Base-by-base conservation (phyloP, 2,329 filamentous ascomycete genomes). In the Chaetomium olivaceum region DNA sequence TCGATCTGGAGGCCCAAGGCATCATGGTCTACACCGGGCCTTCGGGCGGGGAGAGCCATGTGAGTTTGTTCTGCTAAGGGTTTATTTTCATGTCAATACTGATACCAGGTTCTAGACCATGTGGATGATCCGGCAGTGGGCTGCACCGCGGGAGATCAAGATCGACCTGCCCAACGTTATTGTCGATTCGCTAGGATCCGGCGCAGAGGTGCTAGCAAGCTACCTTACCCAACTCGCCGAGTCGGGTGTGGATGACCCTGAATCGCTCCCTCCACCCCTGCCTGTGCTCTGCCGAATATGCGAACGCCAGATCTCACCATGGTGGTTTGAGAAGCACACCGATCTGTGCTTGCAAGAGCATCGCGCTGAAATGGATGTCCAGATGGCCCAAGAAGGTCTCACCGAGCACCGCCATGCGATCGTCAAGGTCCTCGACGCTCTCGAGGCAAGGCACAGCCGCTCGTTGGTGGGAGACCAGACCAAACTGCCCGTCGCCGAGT, bases 251-350 rank as follows among this genome's bases (percentile, higher is more conserved):
- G 90, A 91, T 50, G 92, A 91, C 68, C 88, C 91, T 23, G 86
- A 86, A 58, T 87, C 89, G 73, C 89, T 93, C 75, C 89, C 92
- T 11, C 92, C 92, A 2, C 93, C 94, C 0, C 83, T 88, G 12
- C 92, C 93, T 0, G 90, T 98, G 4, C 85, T 99, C 19, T 99
- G 95, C 77, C 92, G 95, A 61, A 98, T 99, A 63, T 99, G 95
- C 77, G 95, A 99, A 76, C 91, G 95, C 62, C 92, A 97, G 68
- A 98, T 99, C 67, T 92, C 92, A 4, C 93, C 94, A 0, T 99
- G 95, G 95, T 99, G 95, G 96, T 99, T 99, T 72, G 95, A 99
- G 79, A 99, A 98, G 77, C 95, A 99, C 76, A 97, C 94, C 1
- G 96, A 99, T 73, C 81, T 98, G 23, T 99, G 95, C 74, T 82